Conservation (phyloP, 768 basidiomycete species). For the Hygrocybe punicea region DNA sequence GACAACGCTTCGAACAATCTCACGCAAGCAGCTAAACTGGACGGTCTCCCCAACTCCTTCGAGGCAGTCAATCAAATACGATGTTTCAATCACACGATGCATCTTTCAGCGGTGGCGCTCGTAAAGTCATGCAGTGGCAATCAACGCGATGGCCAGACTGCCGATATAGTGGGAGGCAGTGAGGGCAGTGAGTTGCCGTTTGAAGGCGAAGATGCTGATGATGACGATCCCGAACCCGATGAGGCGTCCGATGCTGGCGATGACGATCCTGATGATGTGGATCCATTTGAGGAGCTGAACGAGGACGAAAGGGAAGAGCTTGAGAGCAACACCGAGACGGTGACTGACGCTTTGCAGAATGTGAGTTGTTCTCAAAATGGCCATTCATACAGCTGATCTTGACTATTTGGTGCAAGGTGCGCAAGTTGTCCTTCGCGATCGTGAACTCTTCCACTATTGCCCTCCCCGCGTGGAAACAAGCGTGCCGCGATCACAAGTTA, state of each 20-base stretch:
- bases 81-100: slow-evolving; percentile 12
- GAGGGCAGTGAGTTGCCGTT: background rate
- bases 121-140: slow-evolving; percentile 9
- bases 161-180: background rate
- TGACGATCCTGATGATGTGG: slow-evolving; percentile 1
- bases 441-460: too few species aligned
- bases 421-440: too few species aligned
- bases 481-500: too few species aligned
- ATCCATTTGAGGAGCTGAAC: background rate
- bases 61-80: background rate
- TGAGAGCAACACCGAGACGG: background rate
- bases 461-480: too few species aligned
- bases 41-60: background rate
- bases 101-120: slow-evolving; percentile 7
- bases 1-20: background rate
- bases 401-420: too few species aligned
- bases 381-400: too few species aligned
- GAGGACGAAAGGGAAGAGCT: background rate
- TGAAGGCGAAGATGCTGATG: background rate
- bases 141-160: background rate
- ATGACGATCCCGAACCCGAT: background rate
- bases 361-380: background rate
- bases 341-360: too few species aligned
- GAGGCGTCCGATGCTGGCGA: background rate
- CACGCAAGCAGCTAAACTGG: background rate